Evolutionary conservation across 2,329 filamentous ascomycete species (phyloP), one percentile per base, ranked within the genome.

Genomic region (Aspergillus novofumigatus): DNA sequence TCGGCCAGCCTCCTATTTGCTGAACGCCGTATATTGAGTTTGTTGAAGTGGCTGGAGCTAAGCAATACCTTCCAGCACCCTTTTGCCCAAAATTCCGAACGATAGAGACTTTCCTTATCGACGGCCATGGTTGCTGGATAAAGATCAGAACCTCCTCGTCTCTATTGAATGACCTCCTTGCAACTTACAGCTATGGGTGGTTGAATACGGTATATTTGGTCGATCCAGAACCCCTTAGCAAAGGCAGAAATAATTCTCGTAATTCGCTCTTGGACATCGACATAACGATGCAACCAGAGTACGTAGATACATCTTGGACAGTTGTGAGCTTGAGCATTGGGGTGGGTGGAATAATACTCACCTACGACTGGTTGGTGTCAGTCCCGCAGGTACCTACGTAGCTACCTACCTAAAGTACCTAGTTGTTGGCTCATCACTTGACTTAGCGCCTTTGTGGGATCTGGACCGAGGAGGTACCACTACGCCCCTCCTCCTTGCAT

Each of bases 381-480:
- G 26, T n/a, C n/a, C n/a, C n/a, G n/a, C n/a, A n/a, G n/a, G n/a
- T n/a, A n/a, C n/a, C n/a, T n/a, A n/a, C n/a, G 28, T 29, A 29
- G 10, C 9, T 29, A 11, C 28, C 28, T 11, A 11, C 28, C 4
- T 29, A 20, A 17, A 14, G 28, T 7, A 6, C 25, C 25, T 7
- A 26, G 44, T 11, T 23, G 11, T 49, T 42, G 32, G 52, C 21
- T 35, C 51, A 45, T 54, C 41, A 28, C 20, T 45, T 28, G 49
- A 41, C 48, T 55, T 50, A 49, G 50, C 50, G 52, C 52, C 49
- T 25, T 26, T 52, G 52, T 55, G 56, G 56, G 56, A 58, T 53
- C 55, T 52, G 49, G 54, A 56, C 54, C 54, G 54, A 56, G 54
- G 54, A 35, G 49, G 38, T 56, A 38, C 49, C 42, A 52, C 54